Conservation (phyloP, 148 eudicot species). For the Beta vulgaris region DNA sequence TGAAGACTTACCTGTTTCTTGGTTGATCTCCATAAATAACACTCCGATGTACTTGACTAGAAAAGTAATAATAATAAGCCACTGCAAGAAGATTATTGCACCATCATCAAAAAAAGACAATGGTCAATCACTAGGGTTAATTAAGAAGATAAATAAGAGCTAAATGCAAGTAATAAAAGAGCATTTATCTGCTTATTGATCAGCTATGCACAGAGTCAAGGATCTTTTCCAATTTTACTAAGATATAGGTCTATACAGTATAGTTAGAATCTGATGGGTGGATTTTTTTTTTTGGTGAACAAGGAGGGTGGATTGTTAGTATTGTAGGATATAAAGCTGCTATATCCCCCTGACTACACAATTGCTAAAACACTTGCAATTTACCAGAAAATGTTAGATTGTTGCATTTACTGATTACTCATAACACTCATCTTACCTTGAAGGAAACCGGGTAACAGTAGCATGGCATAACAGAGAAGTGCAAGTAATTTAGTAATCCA, state of each 20-base stretch:
- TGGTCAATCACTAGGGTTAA: not conserved
- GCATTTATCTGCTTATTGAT: not conserved
- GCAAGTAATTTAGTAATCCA: slow-evolving; percentile 67
- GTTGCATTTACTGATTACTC: slow-evolving; percentile 8
- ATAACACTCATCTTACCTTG: slow-evolving; percentile 47
- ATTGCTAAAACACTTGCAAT: not conserved
- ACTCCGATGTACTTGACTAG: slow-evolving; percentile 72
- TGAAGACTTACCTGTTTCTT: slow-evolving; percentile 64
- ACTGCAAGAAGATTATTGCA: slow-evolving; percentile 42
- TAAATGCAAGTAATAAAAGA: not conserved
- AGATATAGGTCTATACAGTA: not conserved
- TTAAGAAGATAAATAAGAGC: not conserved
- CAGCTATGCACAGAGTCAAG: not conserved
- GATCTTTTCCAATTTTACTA: not conserved
- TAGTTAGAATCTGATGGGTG: not conserved
- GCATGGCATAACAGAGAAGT: slow-evolving; percentile 78
- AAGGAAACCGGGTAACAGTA: slow-evolving; percentile 88
- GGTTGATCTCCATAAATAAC: slow-evolving; percentile 91
- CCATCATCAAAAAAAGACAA: not conserved
- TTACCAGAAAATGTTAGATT: not conserved
- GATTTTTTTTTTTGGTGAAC: too few species aligned
- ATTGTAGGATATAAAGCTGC: not conserved
- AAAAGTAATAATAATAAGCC: slow-evolving; percentile 68
- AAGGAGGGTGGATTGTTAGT: not conserved
- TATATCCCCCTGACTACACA: not conserved